Evolutionary conservation across 2,329 filamentous ascomycete genomes (phyloP).

Genomic region (Arthrobotrys iridis): DNA sequence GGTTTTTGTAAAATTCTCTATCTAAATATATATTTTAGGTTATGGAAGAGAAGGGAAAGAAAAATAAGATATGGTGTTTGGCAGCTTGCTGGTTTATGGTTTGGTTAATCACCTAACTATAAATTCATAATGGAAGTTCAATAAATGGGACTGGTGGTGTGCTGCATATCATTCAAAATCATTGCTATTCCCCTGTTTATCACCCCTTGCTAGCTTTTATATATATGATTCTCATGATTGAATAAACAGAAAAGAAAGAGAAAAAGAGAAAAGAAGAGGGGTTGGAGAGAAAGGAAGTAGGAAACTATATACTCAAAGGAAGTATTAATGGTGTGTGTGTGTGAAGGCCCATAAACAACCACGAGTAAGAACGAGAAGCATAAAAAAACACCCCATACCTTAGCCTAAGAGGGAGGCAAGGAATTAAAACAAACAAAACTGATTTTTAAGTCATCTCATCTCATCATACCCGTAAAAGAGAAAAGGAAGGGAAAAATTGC

Average conservation of each 20-base stretch:
- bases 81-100: no score
- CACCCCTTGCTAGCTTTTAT: constrained; percentile 18
- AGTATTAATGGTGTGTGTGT: neutral
- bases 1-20: no score
- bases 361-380: neutral
- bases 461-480: constrained; percentile 8
- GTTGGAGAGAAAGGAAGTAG: neutral
- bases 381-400: neutral
- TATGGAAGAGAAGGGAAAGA: no score
- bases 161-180: constrained; percentile 8
- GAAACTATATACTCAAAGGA: constrained; percentile 30
- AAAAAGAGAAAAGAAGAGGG: neutral
- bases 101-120: no score
- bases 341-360: no score
- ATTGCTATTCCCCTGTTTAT: constrained; percentile 6
- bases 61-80: no score
- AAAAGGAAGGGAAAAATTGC: neutral
- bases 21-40: no score
- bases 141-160: no score
- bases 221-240: constrained; percentile 6
- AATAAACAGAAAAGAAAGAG: neutral
- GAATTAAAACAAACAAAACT: neutral
- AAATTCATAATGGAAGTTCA: no score
- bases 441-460: constrained; percentile 35
- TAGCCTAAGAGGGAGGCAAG: neutral